These are phyloP conservation scores for Melampsora larici-populina DNA, from an alignment of 1,284 basidiomycete genomes.

Conservation along the genomic window DNA sequence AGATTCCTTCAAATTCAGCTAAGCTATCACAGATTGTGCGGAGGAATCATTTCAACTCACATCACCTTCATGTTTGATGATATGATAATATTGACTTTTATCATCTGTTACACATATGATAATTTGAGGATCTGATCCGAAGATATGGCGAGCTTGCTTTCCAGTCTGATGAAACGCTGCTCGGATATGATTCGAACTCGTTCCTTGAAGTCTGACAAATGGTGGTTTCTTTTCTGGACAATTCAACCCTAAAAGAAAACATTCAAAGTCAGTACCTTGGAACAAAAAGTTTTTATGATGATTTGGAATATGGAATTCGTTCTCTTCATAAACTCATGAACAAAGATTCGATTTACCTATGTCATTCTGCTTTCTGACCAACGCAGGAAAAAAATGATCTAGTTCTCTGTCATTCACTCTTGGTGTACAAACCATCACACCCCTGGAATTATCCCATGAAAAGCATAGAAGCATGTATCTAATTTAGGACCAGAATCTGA, in stretches of 20 bases:
- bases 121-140: constrained; percentile 8
- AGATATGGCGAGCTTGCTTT: constrained; percentile 9
- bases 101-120: constrained; percentile 39
- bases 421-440: constrained; percentile 15
- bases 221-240: constrained; percentile 4
- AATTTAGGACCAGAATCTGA: neutral
- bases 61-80: constrained; percentile 35
- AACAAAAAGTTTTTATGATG: too few species aligned
- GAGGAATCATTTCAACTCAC: neutral
- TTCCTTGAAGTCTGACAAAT: constrained; percentile 6
- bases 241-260: constrained; percentile 4
- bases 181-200: neutral
- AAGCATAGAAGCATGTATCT: neutral
- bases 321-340: neutral
- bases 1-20: neutral
- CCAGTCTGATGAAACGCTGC: constrained; percentile 9
- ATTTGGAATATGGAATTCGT: too few species aligned
- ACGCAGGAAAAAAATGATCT: constrained; percentile 11
- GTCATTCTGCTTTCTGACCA: neutral
- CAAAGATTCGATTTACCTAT: neutral
- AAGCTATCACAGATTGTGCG: too few species aligned
- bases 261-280: neutral
- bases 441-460: constrained; percentile 2
- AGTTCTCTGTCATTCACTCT: neutral
- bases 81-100: neutral